Evolutionary conservation across 345 rosid species (phyloP).

Genomic region (Murraya koenigii): DNA sequence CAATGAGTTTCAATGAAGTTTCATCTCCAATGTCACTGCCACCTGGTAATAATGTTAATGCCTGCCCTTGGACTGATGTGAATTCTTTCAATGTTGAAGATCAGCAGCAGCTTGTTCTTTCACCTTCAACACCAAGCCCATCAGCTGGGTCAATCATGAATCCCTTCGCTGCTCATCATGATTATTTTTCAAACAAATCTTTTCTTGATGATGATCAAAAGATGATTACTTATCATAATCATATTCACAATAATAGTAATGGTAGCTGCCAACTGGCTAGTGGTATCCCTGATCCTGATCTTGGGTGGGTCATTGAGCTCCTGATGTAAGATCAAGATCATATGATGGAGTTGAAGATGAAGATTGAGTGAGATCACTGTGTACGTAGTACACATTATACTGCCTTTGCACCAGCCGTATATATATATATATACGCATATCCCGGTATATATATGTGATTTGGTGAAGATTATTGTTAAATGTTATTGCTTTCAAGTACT

Average conservation of each 20-base stretch:
- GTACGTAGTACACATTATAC: slow-evolving; percentile 14
- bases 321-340: slow-evolving; percentile 42
- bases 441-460: slow-evolving; percentile 12
- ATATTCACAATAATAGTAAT: too few species aligned
- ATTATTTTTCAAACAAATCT: slow-evolving; percentile 6
- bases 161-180: slow-evolving; percentile 12
- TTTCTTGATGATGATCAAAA: neutral
- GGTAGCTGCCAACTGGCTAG: neutral
- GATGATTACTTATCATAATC: too few species aligned
- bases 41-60: too few species aligned
- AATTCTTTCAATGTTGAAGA: slow-evolving; percentile 24
- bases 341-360: slow-evolving; percentile 6
- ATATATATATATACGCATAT: neutral
- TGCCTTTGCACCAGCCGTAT: slow-evolving; percentile 18
- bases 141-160: slow-evolving; percentile 11
- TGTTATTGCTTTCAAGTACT: slow-evolving; percentile 1
- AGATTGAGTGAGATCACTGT: slow-evolving; percentile 3
- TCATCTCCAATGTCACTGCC: slow-evolving; percentile 22
- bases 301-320: slow-evolving; percentile 94
- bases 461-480: slow-evolving; percentile 15
- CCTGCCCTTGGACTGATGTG: slow-evolving; percentile 48
- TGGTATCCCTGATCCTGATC: slow-evolving; percentile 54
- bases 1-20: slow-evolving; percentile 43
- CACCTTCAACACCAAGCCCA: slow-evolving; percentile 54
- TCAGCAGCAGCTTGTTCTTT: slow-evolving; percentile 45